Evolutionary conservation across 352 stramenopile species (phyloP).

Genomic region (Pythium angustatum): DNA sequence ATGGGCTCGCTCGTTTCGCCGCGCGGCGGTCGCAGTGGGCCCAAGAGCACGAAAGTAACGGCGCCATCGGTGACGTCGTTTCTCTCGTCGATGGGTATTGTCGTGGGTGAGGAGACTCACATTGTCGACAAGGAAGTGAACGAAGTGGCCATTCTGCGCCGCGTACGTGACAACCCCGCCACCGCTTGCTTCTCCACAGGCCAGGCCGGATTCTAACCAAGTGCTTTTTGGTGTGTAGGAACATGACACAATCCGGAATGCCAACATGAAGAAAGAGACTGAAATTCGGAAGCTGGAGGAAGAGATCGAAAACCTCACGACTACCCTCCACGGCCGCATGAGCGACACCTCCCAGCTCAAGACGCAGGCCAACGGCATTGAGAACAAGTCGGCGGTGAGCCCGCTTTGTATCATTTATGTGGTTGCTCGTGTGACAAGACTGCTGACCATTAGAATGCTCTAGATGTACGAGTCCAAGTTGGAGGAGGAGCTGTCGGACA

Average conservation of each 20-base stretch:
- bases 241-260: conserved; percentile 62
- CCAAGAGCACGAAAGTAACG: conserved; percentile 48
- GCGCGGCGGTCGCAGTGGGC: conserved; percentile 20
- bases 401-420: too few species aligned
- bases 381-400: conserved; percentile 74
- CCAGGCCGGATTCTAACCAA: too few species aligned
- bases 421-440: too few species aligned
- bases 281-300: conserved; percentile 81
- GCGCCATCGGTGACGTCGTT: conserved; percentile 72
- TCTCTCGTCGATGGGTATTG: conserved; percentile 69
- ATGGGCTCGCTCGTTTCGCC: conserved; percentile 44
- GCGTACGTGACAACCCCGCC: conserved; percentile 43
- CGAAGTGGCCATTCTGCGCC: conserved; percentile 62
- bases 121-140: conserved; percentile 84
- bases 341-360: conserved; percentile 60
- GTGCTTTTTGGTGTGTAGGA: too few species aligned
- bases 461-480: conserved; percentile 81
- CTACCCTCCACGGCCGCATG: conserved; percentile 64
- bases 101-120: conserved; percentile 71
- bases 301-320: conserved; percentile 73
- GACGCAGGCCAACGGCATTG: conserved; percentile 60
- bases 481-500: conserved; percentile 68
- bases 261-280: conserved; percentile 66
- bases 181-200: too few species aligned
- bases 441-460: neutral